These are phyloP conservation scores for Globisporangium rhizosaccharum DNA, from an alignment of 352 stramenopile genomes.

Conservation along the genomic window DNA sequence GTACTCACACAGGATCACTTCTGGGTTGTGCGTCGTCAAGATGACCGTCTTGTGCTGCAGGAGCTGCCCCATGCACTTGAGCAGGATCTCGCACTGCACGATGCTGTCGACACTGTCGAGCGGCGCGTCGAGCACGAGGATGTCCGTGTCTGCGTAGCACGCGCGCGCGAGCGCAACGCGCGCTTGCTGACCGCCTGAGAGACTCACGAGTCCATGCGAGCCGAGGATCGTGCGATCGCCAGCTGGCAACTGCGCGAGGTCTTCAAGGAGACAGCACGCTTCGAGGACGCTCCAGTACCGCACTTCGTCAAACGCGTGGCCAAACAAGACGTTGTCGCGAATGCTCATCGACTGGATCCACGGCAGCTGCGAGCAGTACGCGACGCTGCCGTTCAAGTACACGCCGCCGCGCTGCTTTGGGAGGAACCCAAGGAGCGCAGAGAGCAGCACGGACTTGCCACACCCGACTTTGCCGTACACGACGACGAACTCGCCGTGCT, in stretches of 20 bases:
- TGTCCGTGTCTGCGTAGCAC: slow-evolving; percentile 47
- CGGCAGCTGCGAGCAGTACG: slow-evolving; percentile 88
- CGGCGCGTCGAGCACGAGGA: slow-evolving; percentile 46
- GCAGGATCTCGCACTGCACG: slow-evolving; percentile 52
- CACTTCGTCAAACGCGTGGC: slow-evolving; percentile 53
- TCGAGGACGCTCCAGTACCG: slow-evolving; percentile 65
- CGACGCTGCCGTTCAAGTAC: slow-evolving; percentile 33
- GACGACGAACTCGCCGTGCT: slow-evolving; percentile 45
- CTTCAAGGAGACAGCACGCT: slow-evolving; percentile 45
- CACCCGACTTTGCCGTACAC: slow-evolving; percentile 52
- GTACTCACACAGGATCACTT: slow-evolving; percentile 38
- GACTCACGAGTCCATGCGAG: slow-evolving; percentile 40
- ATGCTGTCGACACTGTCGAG: slow-evolving; percentile 54
- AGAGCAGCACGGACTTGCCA: slow-evolving; percentile 60
- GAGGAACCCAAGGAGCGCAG: slow-evolving; percentile 42
- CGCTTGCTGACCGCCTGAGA: slow-evolving; percentile 51
- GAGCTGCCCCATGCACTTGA: slow-evolving; percentile 47
- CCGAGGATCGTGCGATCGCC: slow-evolving; percentile 50
- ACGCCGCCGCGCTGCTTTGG: slow-evolving; percentile 32
- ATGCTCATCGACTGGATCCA: slow-evolving; percentile 97
- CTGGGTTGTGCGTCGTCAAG: slow-evolving; percentile 47
- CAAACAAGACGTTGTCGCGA: slow-evolving; percentile 97
- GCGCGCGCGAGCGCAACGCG: slow-evolving; percentile 52
- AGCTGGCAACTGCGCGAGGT: slow-evolving; percentile 36
- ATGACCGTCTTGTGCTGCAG: slow-evolving; percentile 50